Percentiles rank a stretch among this genome's conserved stretches.
Evolutionary conservation across 768 basidiomycete genomes (phyloP).

Genomic region (Termitomyces bulborhizus): DNA sequence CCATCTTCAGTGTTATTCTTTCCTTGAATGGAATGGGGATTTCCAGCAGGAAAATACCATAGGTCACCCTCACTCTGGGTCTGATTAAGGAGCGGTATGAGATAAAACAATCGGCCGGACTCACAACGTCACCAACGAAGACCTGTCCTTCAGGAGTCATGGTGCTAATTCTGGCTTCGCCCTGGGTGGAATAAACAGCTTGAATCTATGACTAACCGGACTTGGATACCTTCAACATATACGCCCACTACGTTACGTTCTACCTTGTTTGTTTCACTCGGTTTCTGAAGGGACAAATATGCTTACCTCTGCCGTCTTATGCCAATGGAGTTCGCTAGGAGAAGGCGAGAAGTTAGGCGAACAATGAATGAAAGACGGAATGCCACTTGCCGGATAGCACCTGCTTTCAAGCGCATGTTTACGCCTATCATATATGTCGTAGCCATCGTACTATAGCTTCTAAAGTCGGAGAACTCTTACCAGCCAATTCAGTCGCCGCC

Average conservation of each 20-base stretch:
- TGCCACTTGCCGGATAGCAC: constrained; percentile 36
- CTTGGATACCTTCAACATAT: constrained; percentile 36
- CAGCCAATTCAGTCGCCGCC: constrained; percentile 36
- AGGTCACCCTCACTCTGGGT: constrained; percentile 30
- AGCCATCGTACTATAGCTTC: background rate
- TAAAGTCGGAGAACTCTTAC: constrained; percentile 2
- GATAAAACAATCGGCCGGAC: constrained; percentile 7
- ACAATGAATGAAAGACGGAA: background rate
- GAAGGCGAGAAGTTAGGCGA: background rate
- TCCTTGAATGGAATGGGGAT: constrained; percentile 52
- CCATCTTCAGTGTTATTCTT: constrained; percentile 40
- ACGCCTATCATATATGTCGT: constrained; percentile 29
- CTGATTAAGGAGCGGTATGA: background rate
- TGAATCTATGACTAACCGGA: background rate
- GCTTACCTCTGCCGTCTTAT: constrained; percentile 39
- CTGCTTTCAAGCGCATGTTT: constrained; percentile 50
- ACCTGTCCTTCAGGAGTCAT: constrained; percentile 46
- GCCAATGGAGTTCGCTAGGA: constrained; percentile 51
- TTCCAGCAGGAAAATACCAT: constrained; percentile 57
- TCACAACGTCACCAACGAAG: constrained; percentile 48
- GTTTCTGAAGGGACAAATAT: background rate
- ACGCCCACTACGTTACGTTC: constrained; percentile 39
- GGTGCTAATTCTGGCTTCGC: constrained; percentile 41
- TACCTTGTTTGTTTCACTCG: background rate
- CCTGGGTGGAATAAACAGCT: constrained; percentile 18